These are phyloP conservation scores for Jacaranda mimosifolia DNA, from an alignment of 257 asterid genomes.

Conservation along the genomic window DNA sequence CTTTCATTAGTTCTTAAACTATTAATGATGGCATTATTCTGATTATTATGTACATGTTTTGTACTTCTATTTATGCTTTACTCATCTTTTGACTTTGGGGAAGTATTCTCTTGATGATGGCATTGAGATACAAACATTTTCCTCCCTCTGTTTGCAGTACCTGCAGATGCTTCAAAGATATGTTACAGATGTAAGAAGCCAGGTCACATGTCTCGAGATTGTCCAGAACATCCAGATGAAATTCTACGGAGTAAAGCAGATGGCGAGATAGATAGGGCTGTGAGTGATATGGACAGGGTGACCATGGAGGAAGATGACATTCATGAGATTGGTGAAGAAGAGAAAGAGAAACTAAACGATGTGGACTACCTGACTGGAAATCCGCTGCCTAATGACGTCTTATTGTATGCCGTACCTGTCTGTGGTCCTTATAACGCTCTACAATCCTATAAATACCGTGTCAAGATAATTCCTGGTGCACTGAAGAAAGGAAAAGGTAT, in stretches of 20 bases:
- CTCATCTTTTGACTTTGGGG: neutral
- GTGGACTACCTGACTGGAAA: conserved; percentile 94
- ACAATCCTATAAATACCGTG: conserved; percentile 91
- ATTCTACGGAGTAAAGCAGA: conserved; percentile 44
- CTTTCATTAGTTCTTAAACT: too few species aligned
- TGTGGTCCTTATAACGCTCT: conserved; percentile 91
- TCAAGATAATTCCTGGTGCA: conserved; percentile 93
- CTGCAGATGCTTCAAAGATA: conserved; percentile 71
- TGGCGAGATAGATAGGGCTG: conserved; percentile 40
- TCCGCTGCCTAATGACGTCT: conserved; percentile 76
- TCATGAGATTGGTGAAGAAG: conserved; percentile 97
- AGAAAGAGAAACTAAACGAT: conserved; percentile 83
- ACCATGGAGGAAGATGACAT: conserved; percentile 96
- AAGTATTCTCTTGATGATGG: conserved; percentile 10
- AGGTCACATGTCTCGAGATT: conserved; percentile 90
- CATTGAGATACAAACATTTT: neutral
- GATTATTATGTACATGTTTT: neutral
- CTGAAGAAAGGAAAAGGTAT: conserved; percentile 96
- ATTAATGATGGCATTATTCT: neutral
- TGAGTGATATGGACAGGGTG: conserved; percentile 66
- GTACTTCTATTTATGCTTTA: neutral
- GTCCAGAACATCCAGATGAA: conserved; percentile 73
- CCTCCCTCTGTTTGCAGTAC: conserved; percentile 44
- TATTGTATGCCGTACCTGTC: conserved; percentile 89
- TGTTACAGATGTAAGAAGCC: conserved; percentile 90